Percentiles rank a stretch among this genome's conserved stretches.
Conservation (phyloP, 495 filamentous ascomycete genomes). For the Cudoniella acicularis region DNA sequence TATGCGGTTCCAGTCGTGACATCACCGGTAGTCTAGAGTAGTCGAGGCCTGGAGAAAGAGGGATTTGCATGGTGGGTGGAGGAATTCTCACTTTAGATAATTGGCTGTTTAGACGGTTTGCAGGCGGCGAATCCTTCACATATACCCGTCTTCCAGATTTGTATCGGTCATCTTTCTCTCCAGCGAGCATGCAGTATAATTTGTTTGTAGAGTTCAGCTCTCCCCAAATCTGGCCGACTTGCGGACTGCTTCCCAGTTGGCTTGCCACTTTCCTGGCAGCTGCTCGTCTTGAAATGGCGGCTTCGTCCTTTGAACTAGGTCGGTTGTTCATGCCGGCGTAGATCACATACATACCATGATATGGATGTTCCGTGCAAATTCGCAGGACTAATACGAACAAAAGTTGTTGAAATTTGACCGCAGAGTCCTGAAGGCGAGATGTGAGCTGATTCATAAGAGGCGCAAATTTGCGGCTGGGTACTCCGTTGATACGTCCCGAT, state of each 20-base stretch:
- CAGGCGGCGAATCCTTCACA: slow-evolving; percentile 56
- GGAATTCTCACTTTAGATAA: slow-evolving; percentile 64
- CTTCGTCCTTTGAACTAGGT: slow-evolving; percentile 62
- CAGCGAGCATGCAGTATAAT: slow-evolving; percentile 68
- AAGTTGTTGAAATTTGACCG: slow-evolving; percentile 65
- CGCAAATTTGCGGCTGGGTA: slow-evolving; percentile 89
- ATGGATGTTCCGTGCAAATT: slow-evolving; percentile 89
- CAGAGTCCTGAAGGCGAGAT: slow-evolving; percentile 73
- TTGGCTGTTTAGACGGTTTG: slow-evolving; percentile 50
- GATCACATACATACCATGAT: slow-evolving; percentile 94
- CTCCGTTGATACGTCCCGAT: slow-evolving; percentile 59
- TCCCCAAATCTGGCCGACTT: slow-evolving; percentile 53
- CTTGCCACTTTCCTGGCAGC: slow-evolving; percentile 67
- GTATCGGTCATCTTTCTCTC: slow-evolving; percentile 55
- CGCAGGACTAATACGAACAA: slow-evolving; percentile 67
- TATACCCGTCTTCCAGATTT: slow-evolving; percentile 63
- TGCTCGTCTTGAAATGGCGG: slow-evolving; percentile 63
- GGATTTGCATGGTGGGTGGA: slow-evolving; percentile 84
- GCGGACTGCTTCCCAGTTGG: slow-evolving; percentile 43
- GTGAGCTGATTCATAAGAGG: slow-evolving; percentile 93
- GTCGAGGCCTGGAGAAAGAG: slow-evolving; percentile 65
- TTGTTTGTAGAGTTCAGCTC: slow-evolving; percentile 69
- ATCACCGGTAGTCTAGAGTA: slow-evolving; percentile 75
- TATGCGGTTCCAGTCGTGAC: slow-evolving; percentile 59
- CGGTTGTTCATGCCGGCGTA: slow-evolving; percentile 71